A percentile compares a stretch with the other conserved stretches of the same genome.
These are phyloP conservation scores for Puccinia coronata DNA, from an alignment of 1,284 basidiomycete species.

Conservation along the genomic window DNA sequence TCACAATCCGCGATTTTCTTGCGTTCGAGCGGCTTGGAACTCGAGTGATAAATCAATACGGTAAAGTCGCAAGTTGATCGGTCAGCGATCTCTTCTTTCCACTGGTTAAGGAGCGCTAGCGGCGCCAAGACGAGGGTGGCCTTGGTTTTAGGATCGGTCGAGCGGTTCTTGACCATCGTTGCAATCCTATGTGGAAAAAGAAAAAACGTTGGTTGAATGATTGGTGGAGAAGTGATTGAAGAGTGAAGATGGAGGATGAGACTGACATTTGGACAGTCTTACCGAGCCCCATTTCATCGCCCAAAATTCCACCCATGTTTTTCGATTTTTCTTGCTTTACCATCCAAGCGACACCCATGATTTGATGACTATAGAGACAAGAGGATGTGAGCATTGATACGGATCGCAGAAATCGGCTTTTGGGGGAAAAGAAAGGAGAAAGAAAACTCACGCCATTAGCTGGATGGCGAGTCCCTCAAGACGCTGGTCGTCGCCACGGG, in stretches of 20 bases:
- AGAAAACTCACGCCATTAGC: conserved; percentile 30
- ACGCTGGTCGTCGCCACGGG: background rate
- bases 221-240: background rate
- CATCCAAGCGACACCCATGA: conserved; percentile 70
- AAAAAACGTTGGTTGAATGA: background rate
- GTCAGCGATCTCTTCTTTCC: conserved; percentile 65
- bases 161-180: conserved; percentile 68
- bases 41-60: conserved; percentile 66
- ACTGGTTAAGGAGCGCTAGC: conserved; percentile 69
- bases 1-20: conserved; percentile 60
- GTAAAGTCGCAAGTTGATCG: conserved; percentile 62
- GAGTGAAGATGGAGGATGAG: background rate
- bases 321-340: conserved; percentile 66
- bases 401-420: too few relatives aligned
- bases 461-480: conserved; percentile 4
- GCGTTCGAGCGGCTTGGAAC: conserved; percentile 57
- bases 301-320: conserved; percentile 31
- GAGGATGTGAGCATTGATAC: background rate
- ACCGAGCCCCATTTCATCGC: conserved; percentile 38
- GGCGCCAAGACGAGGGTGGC: conserved; percentile 71
- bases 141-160: conserved; percentile 62
- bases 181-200: conserved; percentile 66
- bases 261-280: conserved; percentile 16
- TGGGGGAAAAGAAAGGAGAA: background rate
- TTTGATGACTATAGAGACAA: conserved; percentile 62